These are phyloP conservation scores for Pelargonium cotyledonis DNA, from an alignment of 441 rosid species.

Conservation along the genomic window DNA sequence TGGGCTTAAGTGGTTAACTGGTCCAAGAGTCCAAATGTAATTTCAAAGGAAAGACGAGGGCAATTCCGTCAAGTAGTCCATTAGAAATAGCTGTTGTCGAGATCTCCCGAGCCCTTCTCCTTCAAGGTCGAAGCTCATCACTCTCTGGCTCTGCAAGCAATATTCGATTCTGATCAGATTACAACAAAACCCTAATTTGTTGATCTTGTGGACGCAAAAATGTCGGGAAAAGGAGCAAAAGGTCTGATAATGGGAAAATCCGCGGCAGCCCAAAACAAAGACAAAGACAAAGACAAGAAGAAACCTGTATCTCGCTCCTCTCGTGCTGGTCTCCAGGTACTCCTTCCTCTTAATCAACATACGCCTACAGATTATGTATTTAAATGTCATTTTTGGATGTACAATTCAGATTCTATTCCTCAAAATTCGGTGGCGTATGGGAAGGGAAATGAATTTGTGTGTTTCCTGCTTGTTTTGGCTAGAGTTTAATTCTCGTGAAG, in stretches of 20 bases:
- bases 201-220: conserved; percentile 16
- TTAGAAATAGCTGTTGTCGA: not conserved
- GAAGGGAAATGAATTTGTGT: too few species aligned
- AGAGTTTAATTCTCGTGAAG: too few species aligned
- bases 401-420: not conserved
- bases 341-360: not conserved
- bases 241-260: conserved; percentile 83
- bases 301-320: conserved; percentile 78
- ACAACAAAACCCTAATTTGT: not conserved
- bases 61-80: not conserved
- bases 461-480: too few species aligned
- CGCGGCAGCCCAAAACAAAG: conserved; percentile 61
- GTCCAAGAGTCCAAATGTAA: too few species aligned
- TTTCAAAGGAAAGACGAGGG: not conserved
- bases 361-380: not conserved
- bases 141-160: not conserved
- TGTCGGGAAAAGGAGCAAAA: conserved; percentile 94
- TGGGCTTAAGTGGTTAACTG: too few species aligned
- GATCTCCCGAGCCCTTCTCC: not conserved
- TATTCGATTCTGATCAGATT: not conserved
- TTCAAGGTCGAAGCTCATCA: not conserved
- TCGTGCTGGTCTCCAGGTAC: conserved; percentile 92
- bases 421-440: not conserved
- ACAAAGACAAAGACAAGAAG: conserved; percentile 71
- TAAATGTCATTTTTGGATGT: not conserved